These are phyloP conservation scores for Cercospora sp. DNA, from an alignment of 2,329 filamentous ascomycete species.

Conservation along the genomic window DNA sequence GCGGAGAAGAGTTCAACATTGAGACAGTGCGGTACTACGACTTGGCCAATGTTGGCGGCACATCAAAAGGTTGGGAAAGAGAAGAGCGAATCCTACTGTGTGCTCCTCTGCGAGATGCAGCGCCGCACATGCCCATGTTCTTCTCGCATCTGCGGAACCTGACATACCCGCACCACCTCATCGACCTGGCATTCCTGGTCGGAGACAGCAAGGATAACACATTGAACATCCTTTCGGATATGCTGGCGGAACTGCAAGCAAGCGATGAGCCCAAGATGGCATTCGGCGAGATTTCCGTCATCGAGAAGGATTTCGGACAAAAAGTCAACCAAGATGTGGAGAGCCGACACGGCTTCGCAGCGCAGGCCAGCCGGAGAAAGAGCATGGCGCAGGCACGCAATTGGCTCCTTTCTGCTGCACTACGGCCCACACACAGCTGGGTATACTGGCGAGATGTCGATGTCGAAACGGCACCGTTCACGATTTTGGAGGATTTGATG, in stretches of 20 bases:
- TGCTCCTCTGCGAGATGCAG: constrained; percentile 88
- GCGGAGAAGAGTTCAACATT: constrained; percentile 69
- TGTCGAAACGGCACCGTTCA: constrained; percentile 94
- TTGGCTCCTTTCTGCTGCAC: constrained; percentile 89
- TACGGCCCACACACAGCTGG: constrained; percentile 96
- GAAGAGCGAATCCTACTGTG: constrained; percentile 95
- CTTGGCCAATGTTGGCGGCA: constrained; percentile 85
- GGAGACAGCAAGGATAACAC: constrained; percentile 97
- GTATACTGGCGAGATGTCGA: constrained; percentile 99
- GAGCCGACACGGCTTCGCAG: constrained; percentile 94
- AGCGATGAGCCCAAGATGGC: constrained; percentile 76
- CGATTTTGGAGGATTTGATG: constrained; percentile 97
- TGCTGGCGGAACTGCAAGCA: constrained; percentile 76
- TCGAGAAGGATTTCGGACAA: constrained; percentile 98
- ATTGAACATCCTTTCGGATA: constrained; percentile 69
- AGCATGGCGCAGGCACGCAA: constrained; percentile 97
- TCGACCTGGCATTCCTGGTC: constrained; percentile 94
- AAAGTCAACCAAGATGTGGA: constrained; percentile 98
- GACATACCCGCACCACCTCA: constrained; percentile 94
- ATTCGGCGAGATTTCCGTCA: constrained; percentile 94
- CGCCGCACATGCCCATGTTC: constrained; percentile 93
- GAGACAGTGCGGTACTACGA: constrained; percentile 98
- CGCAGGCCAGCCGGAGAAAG: constrained; percentile 89
- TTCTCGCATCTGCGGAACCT: constrained; percentile 96
- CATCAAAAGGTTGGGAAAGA: constrained; percentile 89